These are phyloP conservation scores for Xylaria sp. DNA, from an alignment of 2,329 filamentous ascomycete genomes.

Conservation along the genomic window DNA sequence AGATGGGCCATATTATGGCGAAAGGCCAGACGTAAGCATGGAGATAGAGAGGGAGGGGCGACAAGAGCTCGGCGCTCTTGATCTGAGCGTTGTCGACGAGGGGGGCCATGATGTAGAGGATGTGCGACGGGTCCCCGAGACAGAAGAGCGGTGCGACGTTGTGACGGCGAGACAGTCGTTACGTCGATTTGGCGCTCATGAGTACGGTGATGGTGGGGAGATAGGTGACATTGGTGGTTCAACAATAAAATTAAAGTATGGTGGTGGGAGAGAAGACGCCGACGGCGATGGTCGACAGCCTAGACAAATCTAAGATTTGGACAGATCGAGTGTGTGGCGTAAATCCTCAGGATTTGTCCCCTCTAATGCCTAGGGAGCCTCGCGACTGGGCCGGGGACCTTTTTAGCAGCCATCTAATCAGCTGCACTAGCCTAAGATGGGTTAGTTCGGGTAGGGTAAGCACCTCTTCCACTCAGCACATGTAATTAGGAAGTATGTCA, in stretches of 20 bases:
- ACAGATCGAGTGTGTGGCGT: neutral
- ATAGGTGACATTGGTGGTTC: neutral
- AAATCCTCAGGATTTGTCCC: too few relatives aligned
- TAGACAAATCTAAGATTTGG: neutral
- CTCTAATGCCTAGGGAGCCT: too few relatives aligned
- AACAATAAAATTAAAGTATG: neutral
- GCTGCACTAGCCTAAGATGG: too few relatives aligned
- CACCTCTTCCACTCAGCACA: too few relatives aligned
- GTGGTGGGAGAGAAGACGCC: neutral
- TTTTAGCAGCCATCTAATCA: too few relatives aligned
- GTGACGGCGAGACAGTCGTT: conserved; percentile 4
- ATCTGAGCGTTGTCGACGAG: conserved; percentile 94
- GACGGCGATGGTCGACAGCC: neutral
- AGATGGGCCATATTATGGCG: conserved; percentile 86
- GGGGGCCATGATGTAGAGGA: conserved; percentile 46
- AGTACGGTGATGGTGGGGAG: conserved; percentile 5
- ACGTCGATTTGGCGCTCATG: conserved; percentile 23
- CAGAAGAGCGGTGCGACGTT: neutral
- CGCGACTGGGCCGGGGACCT: too few relatives aligned
- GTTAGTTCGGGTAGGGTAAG: too few relatives aligned
- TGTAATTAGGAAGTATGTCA: too few relatives aligned
- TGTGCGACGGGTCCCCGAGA: neutral
- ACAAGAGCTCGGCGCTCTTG: conserved; percentile 83
- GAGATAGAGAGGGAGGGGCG: conserved; percentile 78
- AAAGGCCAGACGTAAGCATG: conserved; percentile 96